These are phyloP conservation scores for Mikania micrantha DNA, from an alignment of 129 eudicot species.

Conservation along the genomic window DNA sequence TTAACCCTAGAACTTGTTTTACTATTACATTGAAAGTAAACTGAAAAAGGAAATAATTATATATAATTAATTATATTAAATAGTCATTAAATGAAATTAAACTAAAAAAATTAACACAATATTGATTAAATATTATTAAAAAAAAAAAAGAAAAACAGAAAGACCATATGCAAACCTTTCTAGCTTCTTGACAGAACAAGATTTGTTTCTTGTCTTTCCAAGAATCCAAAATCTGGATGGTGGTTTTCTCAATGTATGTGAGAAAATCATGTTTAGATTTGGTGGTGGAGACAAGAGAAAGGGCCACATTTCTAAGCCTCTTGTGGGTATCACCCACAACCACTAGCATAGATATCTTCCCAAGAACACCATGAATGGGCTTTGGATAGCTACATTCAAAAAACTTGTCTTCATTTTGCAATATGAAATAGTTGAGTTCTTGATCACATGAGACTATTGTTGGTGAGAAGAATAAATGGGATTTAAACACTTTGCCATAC, in stretches of 20 bases:
- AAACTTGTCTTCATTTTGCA: slow-evolving; percentile 71
- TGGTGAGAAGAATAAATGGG: slow-evolving; percentile 70
- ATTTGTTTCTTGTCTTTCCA: slow-evolving; percentile 61
- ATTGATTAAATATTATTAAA: not conserved
- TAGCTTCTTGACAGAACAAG: slow-evolving; percentile 66
- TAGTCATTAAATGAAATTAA: not conserved
- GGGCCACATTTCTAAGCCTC: slow-evolving; percentile 63
- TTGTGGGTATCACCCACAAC: slow-evolving; percentile 68
- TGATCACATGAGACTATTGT: slow-evolving; percentile 80
- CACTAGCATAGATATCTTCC: slow-evolving; percentile 58
- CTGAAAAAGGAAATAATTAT: slow-evolving; percentile 20
- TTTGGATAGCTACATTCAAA: slow-evolving; percentile 80
- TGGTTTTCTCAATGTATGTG: slow-evolving; percentile 46
- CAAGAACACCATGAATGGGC: slow-evolving; percentile 68
- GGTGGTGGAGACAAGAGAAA: slow-evolving; percentile 48
- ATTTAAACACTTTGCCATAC: slow-evolving; percentile 84
- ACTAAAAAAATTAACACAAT: not conserved
- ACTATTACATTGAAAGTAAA: slow-evolving; percentile 78
- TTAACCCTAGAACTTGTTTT: slow-evolving; percentile 72
- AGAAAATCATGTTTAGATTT: slow-evolving; percentile 65
- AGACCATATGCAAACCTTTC: slow-evolving; percentile 45
- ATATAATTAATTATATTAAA: not conserved
- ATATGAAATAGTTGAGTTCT: slow-evolving; percentile 67
- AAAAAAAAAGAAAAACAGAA: not conserved
- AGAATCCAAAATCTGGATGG: slow-evolving; percentile 50